These are phyloP conservation scores for Aristolochia californica DNA, from an alignment of 164 flowering plant species.

Conservation along the genomic window DNA sequence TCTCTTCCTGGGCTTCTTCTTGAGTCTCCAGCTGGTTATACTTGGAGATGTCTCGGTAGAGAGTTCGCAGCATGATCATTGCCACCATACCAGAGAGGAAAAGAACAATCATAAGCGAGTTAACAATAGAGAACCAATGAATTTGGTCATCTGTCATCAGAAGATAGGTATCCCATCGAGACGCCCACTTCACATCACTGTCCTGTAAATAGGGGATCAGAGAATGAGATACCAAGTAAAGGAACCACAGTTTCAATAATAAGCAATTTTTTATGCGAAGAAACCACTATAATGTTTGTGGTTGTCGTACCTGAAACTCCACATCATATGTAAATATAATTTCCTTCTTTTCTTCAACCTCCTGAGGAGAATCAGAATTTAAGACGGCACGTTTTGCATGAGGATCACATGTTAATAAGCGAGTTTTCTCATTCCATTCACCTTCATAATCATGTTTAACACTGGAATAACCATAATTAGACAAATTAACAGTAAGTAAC, in stretches of 20 bases:
- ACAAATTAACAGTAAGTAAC: conserved; percentile 1
- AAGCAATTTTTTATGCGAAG: background rate
- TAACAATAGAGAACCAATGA: conserved; percentile 86
- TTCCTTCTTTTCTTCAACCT: conserved; percentile 67
- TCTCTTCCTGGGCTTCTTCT: conserved; percentile 93
- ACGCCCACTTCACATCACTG: conserved; percentile 82
- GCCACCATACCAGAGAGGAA: conserved; percentile 94
- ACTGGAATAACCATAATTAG: conserved; percentile 28
- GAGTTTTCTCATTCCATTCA: conserved; percentile 53
- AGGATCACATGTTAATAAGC: conserved; percentile 79
- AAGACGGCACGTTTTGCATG: conserved; percentile 60
- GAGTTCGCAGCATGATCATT: conserved; percentile 81
- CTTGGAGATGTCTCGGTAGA: conserved; percentile 81
- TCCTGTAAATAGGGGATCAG: conserved; percentile 26
- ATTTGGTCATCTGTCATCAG: conserved; percentile 79
- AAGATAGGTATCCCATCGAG: conserved; percentile 88
- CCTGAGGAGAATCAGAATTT: conserved; percentile 74
- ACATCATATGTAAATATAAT: conserved; percentile 88
- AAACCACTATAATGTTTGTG: background rate
- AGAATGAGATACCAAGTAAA: background rate
- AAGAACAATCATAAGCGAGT: conserved; percentile 82
- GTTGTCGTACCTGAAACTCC: conserved; percentile 67
- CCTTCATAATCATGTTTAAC: conserved; percentile 83
- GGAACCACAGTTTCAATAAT: background rate
- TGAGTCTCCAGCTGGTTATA: conserved; percentile 87